Evolutionary conservation across 352 stramenopile species (phyloP), one percentile per base, ranked within the genome.

Genomic region (Globisporangium cystogenes): DNA sequence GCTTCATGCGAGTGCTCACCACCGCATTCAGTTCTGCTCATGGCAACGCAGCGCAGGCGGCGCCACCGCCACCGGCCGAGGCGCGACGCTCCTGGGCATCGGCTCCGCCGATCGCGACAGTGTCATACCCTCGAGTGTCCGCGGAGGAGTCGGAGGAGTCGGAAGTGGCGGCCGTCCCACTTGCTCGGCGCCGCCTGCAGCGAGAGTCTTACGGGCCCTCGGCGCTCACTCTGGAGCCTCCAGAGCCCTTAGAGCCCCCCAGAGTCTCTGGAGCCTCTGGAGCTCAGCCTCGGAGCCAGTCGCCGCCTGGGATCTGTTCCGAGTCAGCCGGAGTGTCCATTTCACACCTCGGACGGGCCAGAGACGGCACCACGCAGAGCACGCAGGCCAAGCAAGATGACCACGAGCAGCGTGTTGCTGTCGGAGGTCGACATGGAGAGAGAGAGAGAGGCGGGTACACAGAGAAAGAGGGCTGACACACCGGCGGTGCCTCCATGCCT

Each of bases 71-170:
- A 12, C 26, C 26, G 3, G 26, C 26, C 26, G 26, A 29, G 26
- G 3, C 5, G 26, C 1, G 29, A 8, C 0, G 29, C 11, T 10
- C 29, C 11, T 35, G 29, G 29, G n/a, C n/a, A n/a, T n/a, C 29
- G 29, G 29, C 10, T 6, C 7, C 29, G 29, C 29, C 29, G 29
- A 4, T 41, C 31, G 21, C 31, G 20, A 26, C 37, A 55, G 50
- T 55, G 50, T 55, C 50, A 55, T 41, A 55, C 43, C n/a, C 26
- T 42, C 43, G 21, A 37, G 24, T 48, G 50, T 48, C 50, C 50
- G 44, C 35, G 26, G 24, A 27, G 37, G 50, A 55, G 50, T 55
- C 35, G 26, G 24, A 27, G 37, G 50, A 55, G 50, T 55, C 50
- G 40, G 49, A 33, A 42, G 37, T 20, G n/a, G 16, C 45, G 16